Base-by-base conservation (phyloP, 2,329 filamentous ascomycete genomes). In the Penicillium nordicum region DNA sequence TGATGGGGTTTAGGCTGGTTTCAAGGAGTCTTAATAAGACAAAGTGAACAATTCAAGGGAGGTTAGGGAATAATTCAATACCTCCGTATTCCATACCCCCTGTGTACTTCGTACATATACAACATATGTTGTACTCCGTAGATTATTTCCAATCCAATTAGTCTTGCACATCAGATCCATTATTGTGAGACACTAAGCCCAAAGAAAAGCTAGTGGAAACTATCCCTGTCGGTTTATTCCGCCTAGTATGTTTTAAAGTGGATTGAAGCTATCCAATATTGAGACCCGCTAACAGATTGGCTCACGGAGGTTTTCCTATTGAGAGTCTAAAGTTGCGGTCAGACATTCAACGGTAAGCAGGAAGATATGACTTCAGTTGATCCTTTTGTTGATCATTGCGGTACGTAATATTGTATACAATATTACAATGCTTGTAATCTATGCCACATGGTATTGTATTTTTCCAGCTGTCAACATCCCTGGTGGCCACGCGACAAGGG, bases 401-500 rank as follows among this genome's bases (percentile, higher is more conserved):
- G 23, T 14, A 45, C 30, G n/a, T 32, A 23, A n/a, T 23, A 6
- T 23, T 11, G 32, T 45, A 21, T 52, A 4, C 10, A 11, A 36
- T 43, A 37, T 3, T 29, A 23, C 42, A 50, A 50, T 18, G 38
- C 27, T 21, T 27, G 49, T 58, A 51, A 44, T 32, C 37, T 42
- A 34, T 30, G 32, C n/a, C 49, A 36, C 50, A 21, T 43, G 50
- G 46, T 58, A 53, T 45, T 50, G 45, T 55, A 48, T 29, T 42
- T 52, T 25, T 47, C 41, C 34, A 45, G 11, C n/a, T 45, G 11
- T 41, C 40, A 52, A 46, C 54, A 69, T 69, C 67, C 67, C 64
- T 69, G 67, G 62, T 59, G 55, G 66, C 67, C 67, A 68, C 63
- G 67, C 65, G 67, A 67, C 46, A 55, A 57, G 38, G 48, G 50